These are phyloP conservation scores for Russula compacta DNA, from an alignment of 768 basidiomycete genomes.

Conservation along the genomic window DNA sequence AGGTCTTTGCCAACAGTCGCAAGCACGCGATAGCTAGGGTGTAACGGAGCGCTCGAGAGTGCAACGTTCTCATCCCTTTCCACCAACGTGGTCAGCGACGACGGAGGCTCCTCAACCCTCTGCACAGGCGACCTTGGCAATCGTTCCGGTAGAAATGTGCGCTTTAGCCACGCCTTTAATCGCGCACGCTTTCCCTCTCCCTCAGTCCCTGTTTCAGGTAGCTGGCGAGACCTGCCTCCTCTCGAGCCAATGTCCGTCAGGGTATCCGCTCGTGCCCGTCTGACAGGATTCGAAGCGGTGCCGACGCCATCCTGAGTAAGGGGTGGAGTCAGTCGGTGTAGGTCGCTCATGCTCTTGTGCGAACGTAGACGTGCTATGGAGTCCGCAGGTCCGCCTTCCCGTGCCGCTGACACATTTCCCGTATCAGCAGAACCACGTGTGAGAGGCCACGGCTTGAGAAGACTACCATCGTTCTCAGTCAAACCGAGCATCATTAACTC, in stretches of 20 bases:
- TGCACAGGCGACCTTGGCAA: conserved; percentile 8
- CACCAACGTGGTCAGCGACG: conserved; percentile 1
- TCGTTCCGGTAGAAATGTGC: conserved; percentile 35
- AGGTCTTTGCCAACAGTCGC: conserved; percentile 50
- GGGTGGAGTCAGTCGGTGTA: not conserved
- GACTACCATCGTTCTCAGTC: not conserved
- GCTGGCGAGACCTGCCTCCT: conserved; percentile 1
- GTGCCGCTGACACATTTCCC: not conserved
- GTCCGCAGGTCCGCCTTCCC: not conserved
- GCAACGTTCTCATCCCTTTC: conserved; percentile 1
- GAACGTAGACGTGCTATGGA: conserved; percentile 3
- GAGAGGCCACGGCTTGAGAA: conserved; percentile 6
- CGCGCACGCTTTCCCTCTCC: conserved; percentile 35
- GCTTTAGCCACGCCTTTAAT: conserved; percentile 56
- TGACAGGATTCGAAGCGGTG: not conserved
- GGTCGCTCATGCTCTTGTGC: conserved; percentile 19
- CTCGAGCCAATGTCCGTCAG: conserved; percentile 9
- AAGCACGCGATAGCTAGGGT: conserved; percentile 36
- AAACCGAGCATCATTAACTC: conserved; percentile 1
- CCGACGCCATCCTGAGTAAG: not conserved
- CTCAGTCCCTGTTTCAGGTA: conserved; percentile 15
- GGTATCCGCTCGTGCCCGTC: conserved; percentile 13
- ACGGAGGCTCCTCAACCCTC: conserved; percentile 5
- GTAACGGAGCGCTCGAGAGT: not conserved
- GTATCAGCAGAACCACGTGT: not conserved